Evolutionary conservation across 495 filamentous ascomycete species (phyloP).

Genomic region (Trichodelitschia bisporula): DNA sequence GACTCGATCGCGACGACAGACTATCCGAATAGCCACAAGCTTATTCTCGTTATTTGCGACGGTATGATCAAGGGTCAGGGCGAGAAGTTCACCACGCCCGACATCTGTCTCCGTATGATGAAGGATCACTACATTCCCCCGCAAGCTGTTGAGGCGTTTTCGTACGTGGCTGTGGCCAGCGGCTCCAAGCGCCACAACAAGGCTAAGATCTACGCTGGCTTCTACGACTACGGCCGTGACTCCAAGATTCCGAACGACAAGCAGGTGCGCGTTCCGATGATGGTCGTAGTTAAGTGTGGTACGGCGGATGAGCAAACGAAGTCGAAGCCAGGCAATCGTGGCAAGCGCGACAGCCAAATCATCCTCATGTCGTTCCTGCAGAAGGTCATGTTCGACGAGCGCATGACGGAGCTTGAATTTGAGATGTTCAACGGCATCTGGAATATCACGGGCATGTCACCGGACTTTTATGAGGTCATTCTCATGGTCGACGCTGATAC

Average conservation of each 20-base stretch:
- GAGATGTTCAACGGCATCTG: conserved; percentile 99
- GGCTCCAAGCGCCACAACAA: conserved; percentile 97
- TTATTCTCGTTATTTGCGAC: conserved; percentile 88
- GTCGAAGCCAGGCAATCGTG: conserved; percentile 83
- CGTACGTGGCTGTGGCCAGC: conserved; percentile 88
- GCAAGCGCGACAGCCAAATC: conserved; percentile 96
- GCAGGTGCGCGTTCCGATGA: conserved; percentile 98
- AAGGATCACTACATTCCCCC: conserved; percentile 60
- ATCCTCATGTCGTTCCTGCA: conserved; percentile 98
- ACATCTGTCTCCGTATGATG: conserved; percentile 83
- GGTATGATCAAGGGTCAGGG: conserved; percentile 95
- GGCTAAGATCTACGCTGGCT: conserved; percentile 94
- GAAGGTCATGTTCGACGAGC: conserved; percentile 99
- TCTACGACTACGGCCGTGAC: conserved; percentile 82
- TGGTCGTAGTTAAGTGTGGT: conserved; percentile 87
- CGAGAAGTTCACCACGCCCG: conserved; percentile 67
- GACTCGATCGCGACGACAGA: conserved; percentile 96
- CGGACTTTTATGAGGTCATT: conserved; percentile 90
- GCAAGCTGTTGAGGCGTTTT: conserved; percentile 65
- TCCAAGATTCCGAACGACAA: conserved; percentile 60
- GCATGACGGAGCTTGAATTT: conserved; percentile 99
- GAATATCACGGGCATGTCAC: conserved; percentile 93
- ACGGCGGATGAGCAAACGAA: conserved; percentile 63
- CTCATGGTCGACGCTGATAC: conserved; percentile 99
- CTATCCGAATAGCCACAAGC: conserved; percentile 96